Evolutionary conservation across 306 rosid genomes (phyloP).

Genomic region (Hippophae gyantsensis): DNA sequence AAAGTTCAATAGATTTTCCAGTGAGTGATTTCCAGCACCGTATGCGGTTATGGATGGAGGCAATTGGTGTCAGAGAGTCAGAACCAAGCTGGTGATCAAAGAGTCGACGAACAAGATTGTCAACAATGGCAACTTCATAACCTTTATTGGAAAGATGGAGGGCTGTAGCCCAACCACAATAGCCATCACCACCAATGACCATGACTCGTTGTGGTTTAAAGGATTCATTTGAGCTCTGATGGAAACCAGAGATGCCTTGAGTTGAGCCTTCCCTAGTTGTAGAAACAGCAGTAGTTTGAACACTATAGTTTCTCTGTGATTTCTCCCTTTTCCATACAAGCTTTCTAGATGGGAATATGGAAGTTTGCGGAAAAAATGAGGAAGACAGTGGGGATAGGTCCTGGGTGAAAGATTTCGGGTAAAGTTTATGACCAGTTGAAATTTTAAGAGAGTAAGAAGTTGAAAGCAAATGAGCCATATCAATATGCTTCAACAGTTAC

Average conservation of each 20-base stretch:
- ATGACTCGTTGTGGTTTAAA: constrained; percentile 62
- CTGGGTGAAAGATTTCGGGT: constrained; percentile 33
- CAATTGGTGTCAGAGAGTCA: constrained; percentile 77
- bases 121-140: constrained; percentile 86
- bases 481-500: constrained; percentile 13
- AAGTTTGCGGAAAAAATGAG: constrained; percentile 22
- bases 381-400: constrained; percentile 31
- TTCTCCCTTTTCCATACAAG: constrained; percentile 36
- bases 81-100: constrained; percentile 89
- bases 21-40: constrained; percentile 78
- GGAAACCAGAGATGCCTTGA: constrained; percentile 33
- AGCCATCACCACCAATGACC: constrained; percentile 97
- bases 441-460: constrained; percentile 53
- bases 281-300: constrained; percentile 51
- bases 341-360: constrained; percentile 36
- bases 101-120: constrained; percentile 79
- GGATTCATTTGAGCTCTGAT: constrained; percentile 27
- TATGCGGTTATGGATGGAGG: constrained; percentile 75
- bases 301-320: constrained; percentile 21
- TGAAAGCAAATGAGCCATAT: constrained; percentile 74
- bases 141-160: constrained; percentile 91
- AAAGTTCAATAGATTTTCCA: constrained; percentile 71
- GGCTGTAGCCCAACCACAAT: constrained; percentile 99
- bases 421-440: constrained; percentile 41
- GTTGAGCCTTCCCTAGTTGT: constrained; percentile 39